These are phyloP conservation scores for Curvularia eragrostidis DNA, from an alignment of 2,329 filamentous ascomycete genomes.

Conservation along the genomic window DNA sequence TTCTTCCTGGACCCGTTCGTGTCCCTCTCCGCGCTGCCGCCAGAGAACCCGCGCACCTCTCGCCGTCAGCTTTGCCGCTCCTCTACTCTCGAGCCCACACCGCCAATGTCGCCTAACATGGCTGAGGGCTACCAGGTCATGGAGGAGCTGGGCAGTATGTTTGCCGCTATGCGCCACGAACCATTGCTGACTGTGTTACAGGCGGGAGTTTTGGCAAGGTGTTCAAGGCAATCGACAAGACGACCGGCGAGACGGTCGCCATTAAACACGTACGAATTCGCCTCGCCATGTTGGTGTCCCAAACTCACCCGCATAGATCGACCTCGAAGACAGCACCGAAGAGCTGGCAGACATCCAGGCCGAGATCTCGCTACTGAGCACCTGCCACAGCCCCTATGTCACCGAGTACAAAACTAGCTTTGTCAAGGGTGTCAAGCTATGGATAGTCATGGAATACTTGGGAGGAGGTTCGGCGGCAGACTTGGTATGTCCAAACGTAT, in stretches of 20 bases:
- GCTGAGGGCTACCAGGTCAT: constrained; percentile 91
- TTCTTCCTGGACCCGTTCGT: constrained; percentile 30
- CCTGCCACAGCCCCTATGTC: constrained; percentile 90
- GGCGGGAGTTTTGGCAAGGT: constrained; percentile 96
- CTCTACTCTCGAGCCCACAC: constrained; percentile 23
- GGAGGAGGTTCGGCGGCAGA: constrained; percentile 96
- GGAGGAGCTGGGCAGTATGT: constrained; percentile 91
- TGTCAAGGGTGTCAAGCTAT: constrained; percentile 93
- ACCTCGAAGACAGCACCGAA: constrained; percentile 97
- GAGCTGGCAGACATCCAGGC: constrained; percentile 98
- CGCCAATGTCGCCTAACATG: constrained; percentile 58
- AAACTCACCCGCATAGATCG: constrained; percentile 69
- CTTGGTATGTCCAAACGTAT: constrained; percentile 65
- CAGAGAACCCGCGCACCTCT: constrained; percentile 15
- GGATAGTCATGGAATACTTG: constrained; percentile 99
- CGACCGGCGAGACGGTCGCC: constrained; percentile 90
- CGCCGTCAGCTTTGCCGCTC: constrained; percentile 19
- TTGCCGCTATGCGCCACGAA: neutral
- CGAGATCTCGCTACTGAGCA: constrained; percentile 93
- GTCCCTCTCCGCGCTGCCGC: constrained; percentile 36
- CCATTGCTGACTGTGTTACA: constrained; percentile 48
- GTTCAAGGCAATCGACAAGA: constrained; percentile 92
- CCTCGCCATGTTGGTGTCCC: constrained; percentile 6
- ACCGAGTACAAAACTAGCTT: constrained; percentile 98
- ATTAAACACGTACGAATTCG: constrained; percentile 84